phyloP scores from a whole-genome alignment of 2,329 filamentous ascomycete species.

The Arachnopeziza araneosa region DNA sequence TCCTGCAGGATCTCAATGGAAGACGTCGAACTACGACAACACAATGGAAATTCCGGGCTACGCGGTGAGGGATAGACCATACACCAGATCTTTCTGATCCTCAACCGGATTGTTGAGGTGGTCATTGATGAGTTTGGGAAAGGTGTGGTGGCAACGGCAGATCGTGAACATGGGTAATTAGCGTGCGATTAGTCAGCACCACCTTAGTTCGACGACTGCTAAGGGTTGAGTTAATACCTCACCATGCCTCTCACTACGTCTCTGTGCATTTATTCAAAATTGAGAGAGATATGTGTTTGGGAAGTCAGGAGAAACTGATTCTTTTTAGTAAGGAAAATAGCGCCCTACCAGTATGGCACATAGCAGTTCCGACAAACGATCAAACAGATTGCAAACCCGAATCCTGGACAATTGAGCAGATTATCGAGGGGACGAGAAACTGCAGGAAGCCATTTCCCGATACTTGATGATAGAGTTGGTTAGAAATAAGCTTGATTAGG shows the following conservation, averaged over 20 bases:
- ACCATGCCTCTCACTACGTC: not conserved
- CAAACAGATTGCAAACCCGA: not conserved
- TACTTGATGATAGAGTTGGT: not conserved
- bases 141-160: no score
- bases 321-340: not conserved
- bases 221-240: not conserved
- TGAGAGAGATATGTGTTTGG: not conserved
- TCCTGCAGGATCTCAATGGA: no score
- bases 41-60: not conserved
- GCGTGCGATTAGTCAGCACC: no score
- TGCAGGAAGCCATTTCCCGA: not conserved
- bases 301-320: not conserved
- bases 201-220: no score
- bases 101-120: not conserved
- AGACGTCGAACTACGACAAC: not conserved
- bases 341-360: not conserved
- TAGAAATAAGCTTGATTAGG: no score
- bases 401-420: not conserved
- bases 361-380: not conserved
- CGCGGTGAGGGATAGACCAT: not conserved
- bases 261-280: not conserved
- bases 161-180: no score
- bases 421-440: not conserved
- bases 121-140: not conserved
- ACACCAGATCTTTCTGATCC: not conserved